Evolutionary conservation across 2,329 filamentous ascomycete genomes (phyloP).

Genomic region (Incumbomyces lentus): DNA sequence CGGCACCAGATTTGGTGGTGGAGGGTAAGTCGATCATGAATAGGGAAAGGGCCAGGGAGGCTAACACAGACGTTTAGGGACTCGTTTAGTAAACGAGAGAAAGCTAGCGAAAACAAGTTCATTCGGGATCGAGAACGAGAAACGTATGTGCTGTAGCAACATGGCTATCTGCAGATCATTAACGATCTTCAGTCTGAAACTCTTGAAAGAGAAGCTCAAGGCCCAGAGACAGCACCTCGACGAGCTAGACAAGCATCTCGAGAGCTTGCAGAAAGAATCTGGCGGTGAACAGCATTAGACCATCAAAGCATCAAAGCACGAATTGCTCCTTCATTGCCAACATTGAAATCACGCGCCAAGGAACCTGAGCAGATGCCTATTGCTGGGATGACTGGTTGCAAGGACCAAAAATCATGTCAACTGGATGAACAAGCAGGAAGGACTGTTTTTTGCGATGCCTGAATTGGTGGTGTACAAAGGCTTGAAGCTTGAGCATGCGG

Average conservation of each 20-base stretch:
- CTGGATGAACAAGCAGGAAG: no score
- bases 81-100: slow-evolving; percentile 84
- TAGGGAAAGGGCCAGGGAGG: neutral
- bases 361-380: neutral
- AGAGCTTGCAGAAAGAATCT: slow-evolving; percentile 64
- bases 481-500: no score
- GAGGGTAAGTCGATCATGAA: slow-evolving; percentile 27
- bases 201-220: slow-evolving; percentile 57
- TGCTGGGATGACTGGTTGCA: no score
- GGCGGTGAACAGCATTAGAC: slow-evolving; percentile 44
- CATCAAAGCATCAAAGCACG: neutral
- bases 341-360: no score
- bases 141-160: slow-evolving; percentile 47
- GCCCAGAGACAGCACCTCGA: slow-evolving; percentile 76
- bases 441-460: no score
- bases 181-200: slow-evolving; percentile 44
- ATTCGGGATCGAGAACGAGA: slow-evolving; percentile 81
- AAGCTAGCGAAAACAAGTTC: slow-evolving; percentile 72
- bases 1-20: slow-evolving; percentile 29
- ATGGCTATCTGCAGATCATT: neutral
- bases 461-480: no score
- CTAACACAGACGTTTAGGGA: slow-evolving; percentile 49
- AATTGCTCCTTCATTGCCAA: no score
- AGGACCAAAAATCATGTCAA: no score
- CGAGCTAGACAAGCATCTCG: slow-evolving; percentile 79